These are phyloP conservation scores for Trichoderma sp. DNA, from an alignment of 2,329 filamentous ascomycete species.

Conservation along the genomic window DNA sequence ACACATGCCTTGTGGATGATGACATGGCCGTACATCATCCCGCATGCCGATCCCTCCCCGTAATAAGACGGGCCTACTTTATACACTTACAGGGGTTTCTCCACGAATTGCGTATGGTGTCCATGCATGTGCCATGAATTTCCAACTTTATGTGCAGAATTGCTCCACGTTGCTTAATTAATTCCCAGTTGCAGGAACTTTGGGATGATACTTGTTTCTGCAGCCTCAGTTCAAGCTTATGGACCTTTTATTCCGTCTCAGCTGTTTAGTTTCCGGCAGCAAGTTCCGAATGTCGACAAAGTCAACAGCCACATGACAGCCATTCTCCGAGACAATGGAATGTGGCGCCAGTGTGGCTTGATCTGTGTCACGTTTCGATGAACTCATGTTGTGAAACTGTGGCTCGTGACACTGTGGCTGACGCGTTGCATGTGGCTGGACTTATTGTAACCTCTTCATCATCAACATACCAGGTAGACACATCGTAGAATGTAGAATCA, in stretches of 20 bases:
- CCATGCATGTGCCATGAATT: not conserved
- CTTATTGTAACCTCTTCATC: not conserved
- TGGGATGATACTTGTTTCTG: not conserved
- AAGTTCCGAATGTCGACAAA: not conserved
- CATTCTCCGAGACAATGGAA: not conserved
- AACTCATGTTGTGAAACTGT: not conserved
- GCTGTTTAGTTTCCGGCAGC: not conserved
- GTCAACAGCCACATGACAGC: not conserved
- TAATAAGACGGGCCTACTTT: not conserved
- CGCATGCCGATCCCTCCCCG: slow-evolving; percentile 1
- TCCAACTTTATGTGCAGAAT: not conserved
- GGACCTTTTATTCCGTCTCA: slow-evolving; percentile 1
- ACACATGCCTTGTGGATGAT: not conserved
- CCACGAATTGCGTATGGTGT: not conserved
- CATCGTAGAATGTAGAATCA: not conserved
- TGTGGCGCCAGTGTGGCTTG: not conserved
- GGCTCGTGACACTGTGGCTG: not conserved
- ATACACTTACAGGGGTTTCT: not conserved
- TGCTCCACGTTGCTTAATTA: not conserved
- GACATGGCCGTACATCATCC: slow-evolving; percentile 7
- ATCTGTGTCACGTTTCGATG: not conserved
- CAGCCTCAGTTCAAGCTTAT: not conserved
- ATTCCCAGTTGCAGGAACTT: not conserved
- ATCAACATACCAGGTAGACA: not conserved
- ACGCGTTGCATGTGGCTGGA: not conserved